Evolutionary conservation across 176 grass and related monocot genomes (phyloP).

Genomic region (Metroxylon sagu): DNA sequence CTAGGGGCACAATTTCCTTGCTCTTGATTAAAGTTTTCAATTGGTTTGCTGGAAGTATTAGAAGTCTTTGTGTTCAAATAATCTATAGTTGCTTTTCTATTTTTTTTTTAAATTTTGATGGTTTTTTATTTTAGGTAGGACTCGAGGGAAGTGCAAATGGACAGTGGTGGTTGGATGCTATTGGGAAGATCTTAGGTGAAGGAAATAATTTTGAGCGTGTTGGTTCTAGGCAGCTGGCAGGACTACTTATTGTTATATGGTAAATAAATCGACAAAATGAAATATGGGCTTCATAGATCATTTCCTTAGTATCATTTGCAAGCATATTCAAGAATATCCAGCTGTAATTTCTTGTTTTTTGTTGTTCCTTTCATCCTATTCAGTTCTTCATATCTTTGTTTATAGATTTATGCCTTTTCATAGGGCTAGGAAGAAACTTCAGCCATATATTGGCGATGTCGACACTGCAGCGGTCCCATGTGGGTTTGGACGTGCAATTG

Average conservation of each 20-base stretch:
- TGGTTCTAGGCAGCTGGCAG: slow-evolving; percentile 78
- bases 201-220: slow-evolving; percentile 47
- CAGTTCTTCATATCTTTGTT: too few species aligned
- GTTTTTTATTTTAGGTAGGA: slow-evolving; percentile 52
- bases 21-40: too few species aligned
- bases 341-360: too few species aligned
- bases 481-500: slow-evolving; percentile 78
- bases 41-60: too few species aligned
- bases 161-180: slow-evolving; percentile 86
- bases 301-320: too few species aligned
- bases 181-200: slow-evolving; percentile 54
- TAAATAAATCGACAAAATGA: slow-evolving; percentile 21
- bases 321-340: too few species aligned
- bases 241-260: slow-evolving; percentile 83
- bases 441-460: slow-evolving; percentile 63
- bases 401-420: background rate
- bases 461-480: slow-evolving; percentile 79
- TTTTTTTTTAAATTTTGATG: slow-evolving; percentile 11
- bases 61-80: too few species aligned
- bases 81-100: too few species aligned
- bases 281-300: too few species aligned
- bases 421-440: slow-evolving; percentile 73
- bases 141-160: slow-evolving; percentile 89
- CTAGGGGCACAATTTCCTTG: too few species aligned
- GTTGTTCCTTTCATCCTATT: too few species aligned